Conservation (phyloP, 2,329 filamentous ascomycete genomes). For the Trichothecium roseum region DNA sequence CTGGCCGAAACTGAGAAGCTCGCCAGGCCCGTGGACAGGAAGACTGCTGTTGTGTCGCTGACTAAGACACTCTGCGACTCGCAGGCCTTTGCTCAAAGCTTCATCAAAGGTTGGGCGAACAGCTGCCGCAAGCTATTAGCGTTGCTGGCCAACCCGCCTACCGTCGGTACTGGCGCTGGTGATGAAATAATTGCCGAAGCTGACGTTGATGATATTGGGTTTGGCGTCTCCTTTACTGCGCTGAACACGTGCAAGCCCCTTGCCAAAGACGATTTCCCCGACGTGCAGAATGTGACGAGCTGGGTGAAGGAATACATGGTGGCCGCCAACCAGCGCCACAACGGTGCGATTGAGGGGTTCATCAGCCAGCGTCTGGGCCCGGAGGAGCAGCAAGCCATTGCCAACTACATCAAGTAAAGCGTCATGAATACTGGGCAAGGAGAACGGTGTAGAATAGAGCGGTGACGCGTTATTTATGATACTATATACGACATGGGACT, state of each 20-base stretch:
- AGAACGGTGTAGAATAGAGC: not conserved
- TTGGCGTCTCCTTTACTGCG: constrained; percentile 88
- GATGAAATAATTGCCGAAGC: constrained; percentile 76
- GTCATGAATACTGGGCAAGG: not conserved
- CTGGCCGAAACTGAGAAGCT: constrained; percentile 84
- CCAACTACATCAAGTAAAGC: constrained; percentile 34
- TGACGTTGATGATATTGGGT: constrained; percentile 89
- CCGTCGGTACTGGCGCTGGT: constrained; percentile 50
- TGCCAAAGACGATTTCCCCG: constrained; percentile 71
- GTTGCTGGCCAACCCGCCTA: constrained; percentile 77
- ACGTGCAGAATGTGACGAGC: constrained; percentile 68
- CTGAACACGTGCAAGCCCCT: constrained; percentile 80
- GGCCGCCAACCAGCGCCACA: constrained; percentile 63
- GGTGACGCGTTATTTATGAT: not conserved
- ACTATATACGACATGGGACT: too few species aligned
- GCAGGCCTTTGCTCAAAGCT: constrained; percentile 68
- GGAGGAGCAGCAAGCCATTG: constrained; percentile 45
- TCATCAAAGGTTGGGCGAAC: constrained; percentile 82
- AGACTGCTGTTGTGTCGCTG: constrained; percentile 84
- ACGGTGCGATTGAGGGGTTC: constrained; percentile 59
- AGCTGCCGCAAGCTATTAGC: constrained; percentile 86
- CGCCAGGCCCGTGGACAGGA: constrained; percentile 78
- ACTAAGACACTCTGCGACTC: constrained; percentile 88
- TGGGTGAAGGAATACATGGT: constrained; percentile 78
- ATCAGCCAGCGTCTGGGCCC: constrained; percentile 60